Evolutionary conservation across 2,329 filamentous ascomycete genomes (phyloP).

Genomic region (Incumbomyces delicatus): DNA sequence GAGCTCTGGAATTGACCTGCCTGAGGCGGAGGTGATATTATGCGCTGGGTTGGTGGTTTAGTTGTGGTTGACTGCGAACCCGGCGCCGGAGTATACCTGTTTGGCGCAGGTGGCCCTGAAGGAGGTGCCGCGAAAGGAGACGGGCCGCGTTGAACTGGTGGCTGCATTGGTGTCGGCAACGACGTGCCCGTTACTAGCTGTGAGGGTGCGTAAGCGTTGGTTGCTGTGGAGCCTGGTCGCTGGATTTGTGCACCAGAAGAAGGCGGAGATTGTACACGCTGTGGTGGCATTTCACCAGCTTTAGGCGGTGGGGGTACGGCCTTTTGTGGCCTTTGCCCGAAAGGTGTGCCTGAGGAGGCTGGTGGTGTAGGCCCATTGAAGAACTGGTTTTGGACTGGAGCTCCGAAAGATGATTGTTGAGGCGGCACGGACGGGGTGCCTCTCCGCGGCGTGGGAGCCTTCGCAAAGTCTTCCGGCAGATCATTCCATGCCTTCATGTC

Average conservation of each 20-base stretch:
- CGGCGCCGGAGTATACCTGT: constrained; percentile 64
- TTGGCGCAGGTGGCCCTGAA: constrained; percentile 54
- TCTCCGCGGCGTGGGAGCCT: constrained; percentile 60
- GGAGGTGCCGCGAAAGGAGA: constrained; percentile 84
- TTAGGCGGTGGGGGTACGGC: constrained; percentile 76
- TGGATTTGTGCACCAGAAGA: constrained; percentile 28
- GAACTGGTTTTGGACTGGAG: constrained; percentile 15
- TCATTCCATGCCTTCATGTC: constrained; percentile 88
- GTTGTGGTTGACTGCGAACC: constrained; percentile 41
- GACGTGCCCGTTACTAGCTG: background rate
- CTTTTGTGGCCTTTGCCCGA: constrained; percentile 48
- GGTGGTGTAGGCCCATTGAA: constrained; percentile 44
- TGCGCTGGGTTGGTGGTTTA: constrained; percentile 33
- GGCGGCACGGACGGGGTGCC: constrained; percentile 57
- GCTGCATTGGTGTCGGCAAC: constrained; percentile 38
- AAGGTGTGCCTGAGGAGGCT: constrained; percentile 44
- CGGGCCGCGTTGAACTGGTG: constrained; percentile 60
- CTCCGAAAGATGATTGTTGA: constrained; percentile 61
- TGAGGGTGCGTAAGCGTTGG: constrained; percentile 57
- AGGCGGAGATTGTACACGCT: constrained; percentile 58
- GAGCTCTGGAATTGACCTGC: constrained; percentile 26
- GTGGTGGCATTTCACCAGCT: constrained; percentile 57
- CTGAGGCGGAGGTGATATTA: constrained; percentile 40
- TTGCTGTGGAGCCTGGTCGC: constrained; percentile 47
- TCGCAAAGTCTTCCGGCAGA: constrained; percentile 69